Percentiles rank a stretch among this genome's conserved stretches.
Conservation (phyloP, 805 yeast genomes). For the Ogataea pignaliae region DNA sequence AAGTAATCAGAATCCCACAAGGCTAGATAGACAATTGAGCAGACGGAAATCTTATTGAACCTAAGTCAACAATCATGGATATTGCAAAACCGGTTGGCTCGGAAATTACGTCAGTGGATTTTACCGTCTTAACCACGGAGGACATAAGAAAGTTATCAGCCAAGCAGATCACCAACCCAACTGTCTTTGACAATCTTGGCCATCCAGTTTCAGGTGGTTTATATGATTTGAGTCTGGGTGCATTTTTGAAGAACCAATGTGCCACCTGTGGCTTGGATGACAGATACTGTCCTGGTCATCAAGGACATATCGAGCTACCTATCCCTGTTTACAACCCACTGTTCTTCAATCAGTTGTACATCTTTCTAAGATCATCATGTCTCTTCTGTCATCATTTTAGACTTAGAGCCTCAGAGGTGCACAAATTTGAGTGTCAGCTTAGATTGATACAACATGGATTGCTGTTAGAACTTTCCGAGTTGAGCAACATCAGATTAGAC, state of each 20-base stretch:
- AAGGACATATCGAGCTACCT: slow-evolving; percentile 96
- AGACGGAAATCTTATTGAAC: neutral
- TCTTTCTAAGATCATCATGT: slow-evolving; percentile 79
- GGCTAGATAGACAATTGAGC: neutral
- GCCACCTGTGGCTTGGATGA: slow-evolving; percentile 96
- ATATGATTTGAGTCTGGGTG: slow-evolving; percentile 93
- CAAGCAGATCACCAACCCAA: slow-evolving; percentile 91
- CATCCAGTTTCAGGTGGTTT: slow-evolving; percentile 94
- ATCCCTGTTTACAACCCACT: slow-evolving; percentile 93
- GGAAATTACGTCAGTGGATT: slow-evolving; percentile 87
- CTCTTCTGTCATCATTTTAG: slow-evolving; percentile 86
- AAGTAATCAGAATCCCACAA: too few relatives aligned
- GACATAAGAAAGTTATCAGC: slow-evolving; percentile 88
- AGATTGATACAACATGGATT: slow-evolving; percentile 84
- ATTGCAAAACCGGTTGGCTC: slow-evolving; percentile 96
- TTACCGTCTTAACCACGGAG: slow-evolving; percentile 73
- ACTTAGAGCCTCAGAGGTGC: slow-evolving; percentile 63
- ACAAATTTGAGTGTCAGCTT: slow-evolving; percentile 73
- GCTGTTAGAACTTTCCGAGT: slow-evolving; percentile 66
- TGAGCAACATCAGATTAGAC: slow-evolving; percentile 58
- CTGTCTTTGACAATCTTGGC: slow-evolving; percentile 92
- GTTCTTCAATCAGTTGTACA: slow-evolving; percentile 87
- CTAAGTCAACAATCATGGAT: slow-evolving; percentile 56
- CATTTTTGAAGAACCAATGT: slow-evolving; percentile 83
- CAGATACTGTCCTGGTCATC: slow-evolving; percentile 94